Evolutionary conservation across 768 basidiomycete species (phyloP), one percentile per base, ranked within the genome.

Genomic region (Naganishia randhawae): DNA sequence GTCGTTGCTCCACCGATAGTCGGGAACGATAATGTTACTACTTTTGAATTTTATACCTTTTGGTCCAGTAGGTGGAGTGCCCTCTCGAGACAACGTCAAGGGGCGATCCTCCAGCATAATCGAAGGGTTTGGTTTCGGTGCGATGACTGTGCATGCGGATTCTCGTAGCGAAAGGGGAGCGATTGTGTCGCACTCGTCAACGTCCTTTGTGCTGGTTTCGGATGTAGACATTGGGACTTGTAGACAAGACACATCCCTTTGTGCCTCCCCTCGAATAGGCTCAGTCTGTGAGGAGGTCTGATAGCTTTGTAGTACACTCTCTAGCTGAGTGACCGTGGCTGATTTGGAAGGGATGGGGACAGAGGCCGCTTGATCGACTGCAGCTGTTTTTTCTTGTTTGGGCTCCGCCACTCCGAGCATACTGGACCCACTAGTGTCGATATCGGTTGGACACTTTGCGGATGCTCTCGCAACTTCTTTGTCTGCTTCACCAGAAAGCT

Each of bases 11-110:
- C 69, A 70, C n/a, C 61, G 42, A 27, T 66, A 66, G 27, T 66
- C 65, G 25, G 69, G 65, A 1, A 70, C 61, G 54, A 55, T 31
- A 41, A 70, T 70, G 50, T 57, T 66, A 67, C 62, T 22, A 10
- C 54, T 57, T 27, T 45, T 61, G 61, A 70, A 70, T 39, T 52
- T 51, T 32, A 27, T 39, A 16, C 25, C 32, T 27, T 53, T 66
- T 1, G 35, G 4, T 50, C 35, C 39, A 41, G 33, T 39, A 29
- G 57, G 37, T 27, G 57, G 37, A 61, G 57, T 61, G 7, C 22
- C n/a, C 7, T 41, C 57, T 1, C 54, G 54, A 42, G 57, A 61
- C n/a, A 35, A 25, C 11, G 57, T 41, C 22, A 61, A 61, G 41
- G 57, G 57, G 57, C 57, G 57, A 41, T 61, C 32, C 22, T 61